Evolutionary conservation across 192 early-diverging fungal genomes (phyloP).

Genomic region (Phlyctochytrium arcticum): DNA sequence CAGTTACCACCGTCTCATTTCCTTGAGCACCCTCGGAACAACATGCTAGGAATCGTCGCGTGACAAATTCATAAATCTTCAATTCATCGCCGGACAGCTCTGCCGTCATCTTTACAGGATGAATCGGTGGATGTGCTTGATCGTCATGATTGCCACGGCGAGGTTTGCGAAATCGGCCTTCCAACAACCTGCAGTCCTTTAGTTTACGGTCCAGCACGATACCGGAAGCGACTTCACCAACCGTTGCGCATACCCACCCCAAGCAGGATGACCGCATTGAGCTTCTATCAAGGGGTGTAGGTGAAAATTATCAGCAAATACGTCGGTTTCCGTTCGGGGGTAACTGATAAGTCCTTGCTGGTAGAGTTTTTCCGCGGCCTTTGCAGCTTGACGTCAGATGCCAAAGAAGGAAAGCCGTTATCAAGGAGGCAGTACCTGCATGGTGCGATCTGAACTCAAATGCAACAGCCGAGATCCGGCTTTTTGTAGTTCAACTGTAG

Average conservation of each 20-base stretch:
- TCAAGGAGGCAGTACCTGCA: constrained; percentile 46
- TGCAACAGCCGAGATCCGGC: constrained; percentile 64
- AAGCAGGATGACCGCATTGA: constrained; percentile 46
- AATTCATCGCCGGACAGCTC: constrained; percentile 62
- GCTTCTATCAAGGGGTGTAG: constrained; percentile 60
- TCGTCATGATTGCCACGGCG: constrained; percentile 85
- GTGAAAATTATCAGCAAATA: constrained; percentile 75
- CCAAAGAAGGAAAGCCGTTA: background rate
- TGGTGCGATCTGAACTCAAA: constrained; percentile 74
- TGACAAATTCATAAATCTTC: constrained; percentile 82
- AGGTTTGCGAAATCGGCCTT: constrained; percentile 68
- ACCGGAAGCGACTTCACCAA: constrained; percentile 5
- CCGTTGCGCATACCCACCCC: constrained; percentile 44
- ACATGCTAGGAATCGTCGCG: constrained; percentile 84
- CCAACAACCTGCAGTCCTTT: constrained; percentile 58
- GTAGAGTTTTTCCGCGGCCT: constrained; percentile 88
- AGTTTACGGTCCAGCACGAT: background rate
- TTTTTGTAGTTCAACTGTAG: constrained; percentile 92
- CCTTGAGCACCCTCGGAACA: constrained; percentile 91
- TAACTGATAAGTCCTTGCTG: constrained; percentile 88
- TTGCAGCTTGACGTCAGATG: background rate
- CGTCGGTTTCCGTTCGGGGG: constrained; percentile 94
- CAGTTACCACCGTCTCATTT: constrained; percentile 69
- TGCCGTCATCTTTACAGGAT: constrained; percentile 65
- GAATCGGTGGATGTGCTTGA: constrained; percentile 97